Conservation (phyloP, 768 basidiomycete species). For the Pulveroboletus sp. region DNA sequence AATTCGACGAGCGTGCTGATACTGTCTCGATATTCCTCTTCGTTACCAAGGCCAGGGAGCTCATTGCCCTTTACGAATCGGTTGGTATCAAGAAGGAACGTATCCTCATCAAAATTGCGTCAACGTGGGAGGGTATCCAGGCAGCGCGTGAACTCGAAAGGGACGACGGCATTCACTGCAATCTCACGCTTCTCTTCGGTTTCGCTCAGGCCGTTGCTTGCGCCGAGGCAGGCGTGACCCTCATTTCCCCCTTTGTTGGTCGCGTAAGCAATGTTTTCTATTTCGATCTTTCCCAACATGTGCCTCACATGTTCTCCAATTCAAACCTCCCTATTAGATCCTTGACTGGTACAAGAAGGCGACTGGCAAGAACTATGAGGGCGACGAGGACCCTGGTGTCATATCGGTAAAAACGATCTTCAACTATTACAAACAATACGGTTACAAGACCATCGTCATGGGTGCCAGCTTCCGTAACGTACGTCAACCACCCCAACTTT, state of each 20-base stretch:
- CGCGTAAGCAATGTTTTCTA: conserved; percentile 54
- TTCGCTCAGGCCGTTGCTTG: conserved; percentile 98
- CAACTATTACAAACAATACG: conserved; percentile 99
- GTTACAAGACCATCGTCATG: conserved; percentile 99
- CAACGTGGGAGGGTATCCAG: conserved; percentile 99
- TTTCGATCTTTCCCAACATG: conserved; percentile 12
- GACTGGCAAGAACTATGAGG: conserved; percentile 82
- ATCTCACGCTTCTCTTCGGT: conserved; percentile 97
- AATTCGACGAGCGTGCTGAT: conserved; percentile 16
- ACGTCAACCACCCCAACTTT: conserved; percentile 25
- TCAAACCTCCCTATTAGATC: conserved; percentile 49
- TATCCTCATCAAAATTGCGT: conserved; percentile 98
- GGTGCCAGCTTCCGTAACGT: conserved; percentile 99
- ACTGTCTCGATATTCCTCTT: conserved; percentile 1
- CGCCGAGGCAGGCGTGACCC: conserved; percentile 95
- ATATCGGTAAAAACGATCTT: conserved; percentile 94
- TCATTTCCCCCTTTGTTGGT: conserved; percentile 99
- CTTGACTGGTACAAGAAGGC: conserved; percentile 99
- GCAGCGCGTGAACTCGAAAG: conserved; percentile 93
- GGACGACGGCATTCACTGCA: conserved; percentile 94
- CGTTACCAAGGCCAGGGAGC: conserved; percentile 58
- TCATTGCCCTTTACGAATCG: conserved; percentile 94
- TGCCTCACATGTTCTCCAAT: conserved; percentile 4
- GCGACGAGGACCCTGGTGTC: conserved; percentile 94
- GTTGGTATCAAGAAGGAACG: conserved; percentile 91